Evolutionary conservation across 2,329 filamentous ascomycete genomes (phyloP), one percentile per base, ranked within the genome.

Genomic region (Fusarium ambrosium): DNA sequence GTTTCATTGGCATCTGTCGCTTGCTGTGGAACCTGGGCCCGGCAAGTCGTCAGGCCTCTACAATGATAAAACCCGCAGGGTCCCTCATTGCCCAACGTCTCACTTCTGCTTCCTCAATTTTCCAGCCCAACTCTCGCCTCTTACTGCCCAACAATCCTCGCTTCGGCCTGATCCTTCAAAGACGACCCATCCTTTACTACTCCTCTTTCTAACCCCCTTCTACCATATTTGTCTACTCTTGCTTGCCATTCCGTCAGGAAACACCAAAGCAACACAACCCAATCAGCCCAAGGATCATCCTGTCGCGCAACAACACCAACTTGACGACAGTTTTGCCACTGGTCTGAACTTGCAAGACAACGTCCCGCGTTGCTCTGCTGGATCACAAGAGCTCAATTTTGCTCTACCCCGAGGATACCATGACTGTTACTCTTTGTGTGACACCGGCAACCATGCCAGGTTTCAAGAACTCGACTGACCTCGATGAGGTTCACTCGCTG

Each of bases 401-500:
- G 78, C 77, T 79, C 78, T 76, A 62, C 77, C 74, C 82, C 82
- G 79, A 79, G 85, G 84, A 85, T 82, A 84, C 81, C 81, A 88
- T 88, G 86, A 86, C 86, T 80, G 77, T 80, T 84, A 82, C 85
- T 81, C 81, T 87, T 82, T 82, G 85, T 81, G 81, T 86, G 81
- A 80, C 86, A 78, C 83, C 82, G 84, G 85, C 81, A 77, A 80
- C 85, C 79, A 89, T 90, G 88, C 84, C 88, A 81, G 85, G 85
- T 83, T 89, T 85, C 85, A 88, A 85, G 79, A 85, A 79, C 70
- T 77, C 86, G 79, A 80, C 86, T 83, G 88, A 90, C 81, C 86
- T 89, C 84, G 88, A 89, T 82, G 88, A 90, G 84, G 87, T 89
- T 83, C 86, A 89, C 81, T 88, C 87, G 80, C 87, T 89, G 81